phyloP scores from a whole-genome alignment of 495 filamentous ascomycete species.

The Aspergillus biplanus region DNA sequence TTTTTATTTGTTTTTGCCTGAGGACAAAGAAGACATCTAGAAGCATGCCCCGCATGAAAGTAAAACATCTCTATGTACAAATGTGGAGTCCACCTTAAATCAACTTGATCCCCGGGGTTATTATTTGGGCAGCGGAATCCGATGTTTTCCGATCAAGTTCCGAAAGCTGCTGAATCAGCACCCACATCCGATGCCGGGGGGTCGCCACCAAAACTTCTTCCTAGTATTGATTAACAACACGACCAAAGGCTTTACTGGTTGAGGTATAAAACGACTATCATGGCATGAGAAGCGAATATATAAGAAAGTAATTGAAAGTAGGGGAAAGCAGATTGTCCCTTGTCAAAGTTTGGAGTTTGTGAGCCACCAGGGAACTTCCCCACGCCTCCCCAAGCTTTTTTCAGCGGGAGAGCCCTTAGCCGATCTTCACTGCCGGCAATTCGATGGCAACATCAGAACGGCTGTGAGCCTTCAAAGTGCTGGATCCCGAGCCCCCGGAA shows the following conservation, averaged over 20 bases:
- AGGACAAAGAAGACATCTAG: background rate
- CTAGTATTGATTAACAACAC: too few species aligned
- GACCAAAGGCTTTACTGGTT: too few species aligned
- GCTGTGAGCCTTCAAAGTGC: slow-evolving; percentile 25
- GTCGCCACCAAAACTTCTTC: too few species aligned
- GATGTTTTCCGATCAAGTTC: slow-evolving; percentile 23
- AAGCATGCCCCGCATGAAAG: background rate
- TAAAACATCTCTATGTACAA: background rate
- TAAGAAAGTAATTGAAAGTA: too few species aligned
- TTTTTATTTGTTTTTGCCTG: too few species aligned
- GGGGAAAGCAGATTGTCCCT: background rate
- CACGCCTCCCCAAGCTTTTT: slow-evolving; percentile 24
- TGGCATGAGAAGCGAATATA: too few species aligned
- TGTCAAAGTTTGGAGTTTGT: background rate
- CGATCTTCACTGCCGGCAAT: slow-evolving; percentile 48
- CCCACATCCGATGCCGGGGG: slow-evolving; percentile 23
- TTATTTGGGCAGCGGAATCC: slow-evolving; percentile 4
- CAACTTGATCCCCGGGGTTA: background rate
- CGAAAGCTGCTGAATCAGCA: slow-evolving; percentile 32
- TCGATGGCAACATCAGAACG: slow-evolving; percentile 28
- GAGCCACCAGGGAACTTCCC: slow-evolving; percentile 17
- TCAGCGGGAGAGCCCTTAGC: slow-evolving; percentile 47
- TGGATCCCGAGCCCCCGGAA: slow-evolving; percentile 40
- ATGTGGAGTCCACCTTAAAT: slow-evolving; percentile 2
- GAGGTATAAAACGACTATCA: too few species aligned